Base-by-base conservation (phyloP, 176 grass and related monocot species). In the Elaeis guineensis region DNA sequence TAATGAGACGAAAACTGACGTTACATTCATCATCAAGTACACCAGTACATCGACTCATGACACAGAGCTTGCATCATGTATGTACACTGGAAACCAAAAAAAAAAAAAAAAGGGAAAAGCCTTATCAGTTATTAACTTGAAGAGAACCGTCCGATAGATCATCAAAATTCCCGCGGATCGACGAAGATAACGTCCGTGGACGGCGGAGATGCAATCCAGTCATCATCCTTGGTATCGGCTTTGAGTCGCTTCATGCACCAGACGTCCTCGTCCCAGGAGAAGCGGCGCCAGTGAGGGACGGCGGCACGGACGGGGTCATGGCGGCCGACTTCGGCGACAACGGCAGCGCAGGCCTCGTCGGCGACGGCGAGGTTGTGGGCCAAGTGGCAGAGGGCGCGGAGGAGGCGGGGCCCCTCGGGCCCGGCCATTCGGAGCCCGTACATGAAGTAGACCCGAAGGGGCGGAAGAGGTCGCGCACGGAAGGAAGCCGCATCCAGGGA, bases 221-320 rank as follows among this genome's bases (percentile, higher is more conserved):
- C 78, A 4, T 78, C 72, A 12, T 0, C 8, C 26, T 66, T 66
- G 72, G 59, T 62, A 44, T 6, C 35, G 9, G 35, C 35, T 22
- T 1, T 3, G 58, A 90, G 63, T 8, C 55, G 78, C 68, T 85
- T 90, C 71, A 90, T 90, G 78, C 87, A 90, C 82, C 78, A 90
- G 20, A 90, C 68, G 64, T 90, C 87, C 72, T 90, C 82, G 21
- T 85, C 75, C 75, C 71, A 85, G 55, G 82, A 90, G 82, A 90
- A 90, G 21, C 78, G 62, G 25, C 69, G 69, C 87, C 82, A 90
- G 28, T 62, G 56, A 0, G 87, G 87, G 21, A 90, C 48, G 6
- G 72, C 82, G 4, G 64, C 51, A 9, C 78, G 75, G 14, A 50
- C 82, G 3, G 82, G 86, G 67, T 90, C 86, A 2, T 63, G 59